Conservation (phyloP, 2,329 filamentous ascomycete species). For the Geoglossum cookeanum region DNA sequence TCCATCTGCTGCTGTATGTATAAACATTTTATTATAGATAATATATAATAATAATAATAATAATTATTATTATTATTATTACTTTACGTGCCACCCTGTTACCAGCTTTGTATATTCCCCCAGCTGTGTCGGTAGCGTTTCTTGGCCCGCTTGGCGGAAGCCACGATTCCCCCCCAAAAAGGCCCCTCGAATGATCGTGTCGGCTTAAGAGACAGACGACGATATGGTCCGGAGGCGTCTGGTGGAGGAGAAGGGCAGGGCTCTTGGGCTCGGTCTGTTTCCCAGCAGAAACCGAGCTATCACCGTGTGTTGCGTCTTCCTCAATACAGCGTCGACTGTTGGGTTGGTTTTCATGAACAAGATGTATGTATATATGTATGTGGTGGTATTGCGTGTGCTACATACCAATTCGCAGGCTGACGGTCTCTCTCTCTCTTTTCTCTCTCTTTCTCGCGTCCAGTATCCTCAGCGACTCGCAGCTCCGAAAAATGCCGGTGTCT, state of each 20-base stretch:
- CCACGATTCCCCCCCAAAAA: too few relatives aligned
- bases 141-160: too few relatives aligned
- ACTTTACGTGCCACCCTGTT: too few relatives aligned
- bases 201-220: neutral
- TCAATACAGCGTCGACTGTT: conserved; percentile 26
- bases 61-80: too few relatives aligned
- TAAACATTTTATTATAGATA: too few relatives aligned
- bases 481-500: conserved; percentile 26
- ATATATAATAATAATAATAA: too few relatives aligned
- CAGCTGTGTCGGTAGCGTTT: too few relatives aligned
- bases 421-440: conserved; percentile 1
- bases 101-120: too few relatives aligned
- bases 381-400: conserved; percentile 3
- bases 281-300: neutral
- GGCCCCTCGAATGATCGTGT: too few relatives aligned
- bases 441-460: conserved; percentile 11
- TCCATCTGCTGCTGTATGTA: too few relatives aligned
- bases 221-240: neutral
- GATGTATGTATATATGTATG: conserved; percentile 20
- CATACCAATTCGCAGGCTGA: neutral
- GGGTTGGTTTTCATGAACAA: conserved; percentile 27
- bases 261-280: neutral
- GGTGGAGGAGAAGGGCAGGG: neutral
- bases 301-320: conserved; percentile 16
- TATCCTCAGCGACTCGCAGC: conserved; percentile 25